These are phyloP conservation scores for Pleurotus sapidus DNA, from an alignment of 768 basidiomycete species.

Conservation along the genomic window DNA sequence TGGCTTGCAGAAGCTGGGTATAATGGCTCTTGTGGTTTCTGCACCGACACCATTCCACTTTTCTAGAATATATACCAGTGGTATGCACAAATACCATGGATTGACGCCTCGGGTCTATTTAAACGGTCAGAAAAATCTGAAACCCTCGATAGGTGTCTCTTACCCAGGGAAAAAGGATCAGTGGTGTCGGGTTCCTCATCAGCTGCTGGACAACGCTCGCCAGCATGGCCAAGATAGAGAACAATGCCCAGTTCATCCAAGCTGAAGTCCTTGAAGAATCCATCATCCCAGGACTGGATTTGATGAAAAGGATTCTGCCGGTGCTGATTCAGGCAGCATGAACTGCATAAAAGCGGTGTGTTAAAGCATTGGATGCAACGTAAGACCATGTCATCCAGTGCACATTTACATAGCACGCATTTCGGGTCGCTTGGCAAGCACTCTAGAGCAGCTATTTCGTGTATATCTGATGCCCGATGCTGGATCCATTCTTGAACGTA, in stretches of 20 bases:
- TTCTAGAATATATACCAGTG: constrained; percentile 14
- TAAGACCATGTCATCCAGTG: background rate
- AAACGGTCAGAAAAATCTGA: no score
- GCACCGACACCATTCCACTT: constrained; percentile 17
- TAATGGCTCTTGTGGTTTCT: background rate
- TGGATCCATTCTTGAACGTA: background rate
- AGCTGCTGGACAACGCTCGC: background rate
- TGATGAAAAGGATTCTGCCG: background rate
- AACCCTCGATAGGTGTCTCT: no score
- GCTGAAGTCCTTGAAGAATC: background rate
- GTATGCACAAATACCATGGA: background rate
- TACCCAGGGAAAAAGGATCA: no score
- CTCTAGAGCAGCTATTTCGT: background rate
- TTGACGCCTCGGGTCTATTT: no score
- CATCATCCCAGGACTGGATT: constrained; percentile 1
- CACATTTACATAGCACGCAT: no score
- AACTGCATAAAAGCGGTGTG: background rate
- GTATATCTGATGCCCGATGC: background rate
- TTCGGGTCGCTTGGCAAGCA: no score
- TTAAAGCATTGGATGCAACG: constrained; percentile 1
- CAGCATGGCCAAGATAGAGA: constrained; percentile 10
- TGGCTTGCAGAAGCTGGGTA: constrained; percentile 17
- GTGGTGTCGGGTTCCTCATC: background rate
- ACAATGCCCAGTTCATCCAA: constrained; percentile 15
- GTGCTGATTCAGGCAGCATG: background rate